Percentiles rank a stretch among this genome's conserved stretches.
phyloP scores from a whole-genome alignment of 1,139 yeast genomes.

The Saccharomyces hybrid region DNA sequence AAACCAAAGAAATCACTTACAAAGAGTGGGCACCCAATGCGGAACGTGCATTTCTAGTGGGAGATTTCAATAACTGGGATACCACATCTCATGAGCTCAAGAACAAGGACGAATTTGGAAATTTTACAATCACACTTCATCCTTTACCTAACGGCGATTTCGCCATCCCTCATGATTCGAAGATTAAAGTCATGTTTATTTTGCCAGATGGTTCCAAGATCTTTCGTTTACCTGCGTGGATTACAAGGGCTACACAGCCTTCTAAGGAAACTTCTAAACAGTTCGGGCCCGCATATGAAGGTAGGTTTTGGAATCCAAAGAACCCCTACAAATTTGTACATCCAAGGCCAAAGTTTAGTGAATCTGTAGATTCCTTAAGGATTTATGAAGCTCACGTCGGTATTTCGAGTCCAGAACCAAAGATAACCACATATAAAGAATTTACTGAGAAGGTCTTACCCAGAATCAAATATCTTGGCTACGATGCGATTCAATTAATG shows the following conservation, averaged over 20 bases:
- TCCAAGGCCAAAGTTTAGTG: slow-evolving; percentile 46
- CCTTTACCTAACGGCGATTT: slow-evolving; percentile 46
- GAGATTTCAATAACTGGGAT: slow-evolving; percentile 88
- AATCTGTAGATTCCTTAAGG: slow-evolving; percentile 49
- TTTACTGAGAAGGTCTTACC: slow-evolving; percentile 78
- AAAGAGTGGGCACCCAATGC: slow-evolving; percentile 93
- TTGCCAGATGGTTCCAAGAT: slow-evolving; percentile 62
- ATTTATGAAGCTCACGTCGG: slow-evolving; percentile 97
- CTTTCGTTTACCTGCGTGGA: slow-evolving; percentile 88
- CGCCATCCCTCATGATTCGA: slow-evolving; percentile 75
- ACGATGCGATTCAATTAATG: slow-evolving; percentile 92
- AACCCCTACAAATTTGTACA: slow-evolving; percentile 53
- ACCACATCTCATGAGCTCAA: slow-evolving; percentile 48
- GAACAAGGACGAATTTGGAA: slow-evolving; percentile 53
- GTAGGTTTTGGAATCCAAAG: slow-evolving; percentile 87
- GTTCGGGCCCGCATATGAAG: slow-evolving; percentile 61
- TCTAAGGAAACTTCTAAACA: slow-evolving; percentile 40
- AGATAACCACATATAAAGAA: slow-evolving; percentile 75
- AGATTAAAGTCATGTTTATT: slow-evolving; percentile 64
- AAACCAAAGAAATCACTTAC: slow-evolving; percentile 49
- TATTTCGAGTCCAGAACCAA: slow-evolving; percentile 84
- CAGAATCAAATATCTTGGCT: slow-evolving; percentile 75
- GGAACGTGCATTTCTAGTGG: slow-evolving; percentile 60
- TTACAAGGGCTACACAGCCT: slow-evolving; percentile 71
- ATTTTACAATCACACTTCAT: slow-evolving; percentile 54